phyloP scores from a whole-genome alignment of 441 rosid species.

The Erodium chrysanthum region DNA sequence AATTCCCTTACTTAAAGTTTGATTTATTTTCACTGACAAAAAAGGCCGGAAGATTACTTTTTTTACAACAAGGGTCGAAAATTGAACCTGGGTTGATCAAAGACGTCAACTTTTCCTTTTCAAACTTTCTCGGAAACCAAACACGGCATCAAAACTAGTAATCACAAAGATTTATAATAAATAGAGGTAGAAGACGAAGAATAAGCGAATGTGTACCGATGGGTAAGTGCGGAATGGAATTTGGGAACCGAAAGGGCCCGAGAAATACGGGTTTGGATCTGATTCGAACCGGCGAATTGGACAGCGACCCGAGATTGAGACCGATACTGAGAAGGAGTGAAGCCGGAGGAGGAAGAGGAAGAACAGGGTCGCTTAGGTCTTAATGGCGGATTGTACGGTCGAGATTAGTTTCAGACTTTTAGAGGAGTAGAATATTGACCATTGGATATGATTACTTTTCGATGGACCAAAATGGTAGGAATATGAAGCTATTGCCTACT shows the following conservation, averaged over 20 bases:
- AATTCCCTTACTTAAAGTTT: too few relatives aligned
- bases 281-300: background rate
- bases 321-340: background rate
- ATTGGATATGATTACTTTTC: slow-evolving; percentile 16
- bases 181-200: too few relatives aligned
- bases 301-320: background rate
- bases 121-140: background rate
- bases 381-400: slow-evolving; percentile 15
- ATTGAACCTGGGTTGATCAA: background rate
- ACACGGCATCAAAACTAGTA: background rate
- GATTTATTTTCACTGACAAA: too few relatives aligned
- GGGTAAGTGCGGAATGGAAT: too few relatives aligned
- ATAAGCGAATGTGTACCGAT: background rate
- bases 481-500: slow-evolving; percentile 29
- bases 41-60: too few relatives aligned
- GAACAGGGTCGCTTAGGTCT: background rate
- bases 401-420: slow-evolving; percentile 13
- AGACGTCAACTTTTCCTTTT: background rate
- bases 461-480: slow-evolving; percentile 20
- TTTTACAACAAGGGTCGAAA: too few relatives aligned
- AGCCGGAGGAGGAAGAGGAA: background rate
- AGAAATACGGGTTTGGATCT: background rate
- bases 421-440: background rate
- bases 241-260: background rate
- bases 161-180: background rate